Base-by-base conservation (phyloP, 2,329 filamentous ascomycete species). In the Pseudogymnoascus sp. region DNA sequence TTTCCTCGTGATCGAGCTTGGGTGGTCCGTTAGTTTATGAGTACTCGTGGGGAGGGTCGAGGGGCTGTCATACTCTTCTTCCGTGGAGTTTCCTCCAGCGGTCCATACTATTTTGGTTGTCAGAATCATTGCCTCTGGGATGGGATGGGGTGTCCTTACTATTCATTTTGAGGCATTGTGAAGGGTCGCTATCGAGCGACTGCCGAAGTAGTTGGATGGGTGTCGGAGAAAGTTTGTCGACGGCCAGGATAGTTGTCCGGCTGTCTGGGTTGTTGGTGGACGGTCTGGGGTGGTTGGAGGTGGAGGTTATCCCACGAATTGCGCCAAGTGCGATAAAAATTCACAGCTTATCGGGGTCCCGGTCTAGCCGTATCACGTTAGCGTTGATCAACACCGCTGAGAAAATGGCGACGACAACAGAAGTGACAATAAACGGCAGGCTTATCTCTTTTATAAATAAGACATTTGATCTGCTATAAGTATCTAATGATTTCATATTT, bases 1-100 rank as follows among this genome's bases (percentile, higher is more conserved):
- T 88, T 78, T 97, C 93, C 71, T 96, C 92, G 75, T 93, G 84
- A 74, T 96, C 91, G 68, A 73, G 22, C 68, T 77, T 76, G 71
- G 78, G 78, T 33, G n/a, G 47, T 33, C 25, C 28, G 11, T 59
- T 59, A 53, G 47, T 53, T 53, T 15, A 53, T 53, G 28, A 28
- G 47, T 33, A 20, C 28, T 33, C 47, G 47, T 4, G 28, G 28
- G 11, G 15, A 20, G 12, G 47, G 28, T 33, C 47, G 15, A 33
- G 28, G 25, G 47, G n/a, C 2, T 22, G n/a, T 53, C 28, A 53
- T 53, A 53, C 47, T 53, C 47, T 53, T 53, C 57, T 37, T 38
- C 57, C 57, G 35, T 58, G 57, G 57, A 58, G 57, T 39, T 58
- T 58, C 35, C 57, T 37, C 57, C 57, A 58, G 14, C 57, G 33